These are phyloP conservation scores for Saccharomyces hybrid DNA, from an alignment of 1,139 yeast genomes.

Conservation along the genomic window DNA sequence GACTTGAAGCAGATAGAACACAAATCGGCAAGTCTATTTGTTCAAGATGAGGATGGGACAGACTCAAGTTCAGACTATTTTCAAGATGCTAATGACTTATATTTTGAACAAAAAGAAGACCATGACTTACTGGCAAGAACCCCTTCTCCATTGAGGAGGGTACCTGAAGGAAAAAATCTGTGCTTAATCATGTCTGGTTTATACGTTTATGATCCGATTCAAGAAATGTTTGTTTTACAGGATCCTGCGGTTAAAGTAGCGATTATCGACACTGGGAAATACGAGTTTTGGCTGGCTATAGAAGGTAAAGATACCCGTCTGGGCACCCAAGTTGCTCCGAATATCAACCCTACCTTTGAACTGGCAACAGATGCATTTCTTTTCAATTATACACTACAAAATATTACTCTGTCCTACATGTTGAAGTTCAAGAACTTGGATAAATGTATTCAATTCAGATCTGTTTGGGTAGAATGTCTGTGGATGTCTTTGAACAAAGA, in stretches of 20 bases:
- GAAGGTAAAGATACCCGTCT: slow-evolving; percentile 31
- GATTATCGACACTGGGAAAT: slow-evolving; percentile 45
- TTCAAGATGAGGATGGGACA: slow-evolving; percentile 17
- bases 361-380: slow-evolving; percentile 51
- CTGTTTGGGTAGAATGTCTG: slow-evolving; percentile 42
- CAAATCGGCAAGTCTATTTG: not conserved
- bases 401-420: slow-evolving; percentile 51
- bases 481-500: slow-evolving; percentile 56
- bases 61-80: slow-evolving; percentile 12
- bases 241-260: slow-evolving; percentile 32
- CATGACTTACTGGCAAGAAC: not conserved
- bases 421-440: slow-evolving; percentile 43
- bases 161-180: slow-evolving; percentile 21
- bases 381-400: slow-evolving; percentile 48
- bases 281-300: slow-evolving; percentile 48
- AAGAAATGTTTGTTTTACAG: slow-evolving; percentile 45
- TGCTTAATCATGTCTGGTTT: slow-evolving; percentile 35
- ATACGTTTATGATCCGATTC: slow-evolving; percentile 49
- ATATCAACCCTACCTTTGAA: slow-evolving; percentile 61
- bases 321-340: slow-evolving; percentile 41
- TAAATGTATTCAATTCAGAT: slow-evolving; percentile 46
- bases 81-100: slow-evolving; percentile 8
- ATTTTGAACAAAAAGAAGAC: not conserved
- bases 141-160: slow-evolving; percentile 8
- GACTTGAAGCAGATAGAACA: slow-evolving; percentile 50